These are phyloP conservation scores for Solanum dulcamara DNA, from an alignment of 257 asterid species.

Conservation along the genomic window DNA sequence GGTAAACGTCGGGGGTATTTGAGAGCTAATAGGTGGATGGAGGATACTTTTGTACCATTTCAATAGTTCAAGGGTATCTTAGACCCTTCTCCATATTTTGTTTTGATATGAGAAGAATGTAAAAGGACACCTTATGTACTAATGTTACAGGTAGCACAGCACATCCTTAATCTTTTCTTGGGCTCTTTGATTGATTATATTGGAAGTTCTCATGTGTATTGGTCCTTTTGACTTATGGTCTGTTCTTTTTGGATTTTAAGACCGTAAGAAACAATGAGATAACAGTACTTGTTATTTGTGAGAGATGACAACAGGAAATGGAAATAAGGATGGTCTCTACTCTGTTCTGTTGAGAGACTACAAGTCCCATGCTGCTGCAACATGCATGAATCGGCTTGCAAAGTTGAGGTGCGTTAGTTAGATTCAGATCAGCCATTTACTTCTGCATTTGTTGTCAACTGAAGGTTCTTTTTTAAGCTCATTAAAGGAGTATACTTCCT, in stretches of 20 bases:
- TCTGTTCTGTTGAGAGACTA: slow-evolving; percentile 94
- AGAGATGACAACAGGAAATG: slow-evolving; percentile 60
- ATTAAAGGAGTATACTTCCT: neutral
- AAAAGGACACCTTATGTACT: neutral
- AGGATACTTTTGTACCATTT: too few relatives aligned
- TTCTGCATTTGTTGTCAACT: neutral
- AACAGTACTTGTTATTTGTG: neutral
- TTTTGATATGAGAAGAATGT: neutral
- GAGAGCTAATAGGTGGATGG: too few relatives aligned
- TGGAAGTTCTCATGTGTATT: neutral
- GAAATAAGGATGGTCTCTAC: slow-evolving; percentile 89
- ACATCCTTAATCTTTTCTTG: neutral
- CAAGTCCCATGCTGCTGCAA: slow-evolving; percentile 75
- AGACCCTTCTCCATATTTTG: too few relatives aligned
- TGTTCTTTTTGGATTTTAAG: neutral
- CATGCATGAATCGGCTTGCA: slow-evolving; percentile 96
- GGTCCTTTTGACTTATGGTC: neutral
- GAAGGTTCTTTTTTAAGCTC: neutral
- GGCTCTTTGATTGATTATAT: neutral
- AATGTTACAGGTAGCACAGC: neutral
- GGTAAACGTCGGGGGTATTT: too few relatives aligned
- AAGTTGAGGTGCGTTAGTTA: slow-evolving; percentile 58
- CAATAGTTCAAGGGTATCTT: too few relatives aligned
- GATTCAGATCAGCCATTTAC: neutral
- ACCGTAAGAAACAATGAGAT: neutral